Conservation (phyloP, 768 basidiomycete species). For the Boletus subcaerulescens region DNA sequence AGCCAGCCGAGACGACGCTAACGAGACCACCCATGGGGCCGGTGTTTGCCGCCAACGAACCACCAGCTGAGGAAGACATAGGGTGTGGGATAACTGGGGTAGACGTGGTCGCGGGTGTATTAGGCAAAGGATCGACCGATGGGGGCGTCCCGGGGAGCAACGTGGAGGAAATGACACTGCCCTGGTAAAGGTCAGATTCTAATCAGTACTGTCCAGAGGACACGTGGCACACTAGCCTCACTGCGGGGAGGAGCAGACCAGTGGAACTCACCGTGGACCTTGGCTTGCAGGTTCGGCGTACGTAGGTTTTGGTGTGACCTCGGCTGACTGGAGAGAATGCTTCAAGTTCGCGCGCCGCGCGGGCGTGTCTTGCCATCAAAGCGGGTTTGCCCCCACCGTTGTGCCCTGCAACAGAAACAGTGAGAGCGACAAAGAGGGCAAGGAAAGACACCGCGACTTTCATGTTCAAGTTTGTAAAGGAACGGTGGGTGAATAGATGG, state of each 20-base stretch:
- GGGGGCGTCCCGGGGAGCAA: too few species aligned
- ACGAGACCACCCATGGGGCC: constrained; percentile 28
- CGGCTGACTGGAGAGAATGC: neutral
- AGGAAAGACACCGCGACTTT: neutral
- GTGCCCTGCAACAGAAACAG: neutral
- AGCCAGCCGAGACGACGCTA: constrained; percentile 29
- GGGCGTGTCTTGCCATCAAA: constrained; percentile 6
- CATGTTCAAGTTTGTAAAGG: neutral
- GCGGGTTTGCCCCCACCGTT: neutral
- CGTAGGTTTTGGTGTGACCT: neutral
- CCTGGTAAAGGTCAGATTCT: neutral
- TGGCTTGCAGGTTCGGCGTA: neutral
- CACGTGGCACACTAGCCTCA: neutral
- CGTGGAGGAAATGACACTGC: neutral
- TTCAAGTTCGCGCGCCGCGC: neutral
- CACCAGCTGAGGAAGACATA: neutral
- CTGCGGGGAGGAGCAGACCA: neutral
- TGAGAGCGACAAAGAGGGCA: neutral
- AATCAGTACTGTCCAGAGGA: neutral
- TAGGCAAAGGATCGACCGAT: too few species aligned
- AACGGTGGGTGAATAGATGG: too few species aligned
- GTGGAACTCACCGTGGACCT: neutral
- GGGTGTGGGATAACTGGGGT: neutral
- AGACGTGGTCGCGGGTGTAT: too few species aligned
- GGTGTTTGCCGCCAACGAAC: neutral